These are phyloP conservation scores for Quercus lobata DNA, from an alignment of 331 rosid species.

Conservation along the genomic window DNA sequence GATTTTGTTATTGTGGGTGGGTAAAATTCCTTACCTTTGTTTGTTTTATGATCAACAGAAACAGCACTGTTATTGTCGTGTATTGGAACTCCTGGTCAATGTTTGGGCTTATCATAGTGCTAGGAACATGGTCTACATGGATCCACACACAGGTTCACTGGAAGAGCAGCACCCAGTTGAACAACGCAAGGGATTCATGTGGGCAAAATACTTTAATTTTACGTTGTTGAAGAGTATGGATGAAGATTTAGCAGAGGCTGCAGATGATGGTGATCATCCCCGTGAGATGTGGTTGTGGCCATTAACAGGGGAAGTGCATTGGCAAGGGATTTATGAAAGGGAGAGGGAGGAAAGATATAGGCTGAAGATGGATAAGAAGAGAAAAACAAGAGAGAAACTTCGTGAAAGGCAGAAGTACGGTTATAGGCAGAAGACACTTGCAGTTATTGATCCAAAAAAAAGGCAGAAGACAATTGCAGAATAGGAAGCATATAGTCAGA, in stretches of 20 bases:
- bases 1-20: slow-evolving; percentile 8
- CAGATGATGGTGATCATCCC: slow-evolving; percentile 77
- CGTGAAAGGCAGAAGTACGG: slow-evolving; percentile 62
- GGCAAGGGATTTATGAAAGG: slow-evolving; percentile 81
- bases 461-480: slow-evolving; percentile 73
- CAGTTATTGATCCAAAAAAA: too few species aligned
- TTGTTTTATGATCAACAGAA: slow-evolving; percentile 36
- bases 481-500: slow-evolving; percentile 29
- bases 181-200: slow-evolving; percentile 64
- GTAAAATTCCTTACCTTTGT: slow-evolving; percentile 19
- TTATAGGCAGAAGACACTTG: slow-evolving; percentile 77
- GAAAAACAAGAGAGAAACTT: slow-evolving; percentile 58
- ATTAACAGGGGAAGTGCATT: slow-evolving; percentile 79
- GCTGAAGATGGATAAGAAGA: slow-evolving; percentile 79
- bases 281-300: slow-evolving; percentile 88
- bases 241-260: slow-evolving; percentile 90
- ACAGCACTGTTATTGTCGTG: slow-evolving; percentile 80
- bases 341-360: slow-evolving; percentile 80
- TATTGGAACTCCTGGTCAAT: slow-evolving; percentile 80
- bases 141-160: slow-evolving; percentile 65
- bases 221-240: slow-evolving; percentile 84
- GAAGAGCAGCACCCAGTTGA: slow-evolving; percentile 84
- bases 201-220: slow-evolving; percentile 71
- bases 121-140: slow-evolving; percentile 74
- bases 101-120: slow-evolving; percentile 98